Conservation (phyloP, 108 stramenopile genomes). For the Cyclotella distinguenda region DNA sequence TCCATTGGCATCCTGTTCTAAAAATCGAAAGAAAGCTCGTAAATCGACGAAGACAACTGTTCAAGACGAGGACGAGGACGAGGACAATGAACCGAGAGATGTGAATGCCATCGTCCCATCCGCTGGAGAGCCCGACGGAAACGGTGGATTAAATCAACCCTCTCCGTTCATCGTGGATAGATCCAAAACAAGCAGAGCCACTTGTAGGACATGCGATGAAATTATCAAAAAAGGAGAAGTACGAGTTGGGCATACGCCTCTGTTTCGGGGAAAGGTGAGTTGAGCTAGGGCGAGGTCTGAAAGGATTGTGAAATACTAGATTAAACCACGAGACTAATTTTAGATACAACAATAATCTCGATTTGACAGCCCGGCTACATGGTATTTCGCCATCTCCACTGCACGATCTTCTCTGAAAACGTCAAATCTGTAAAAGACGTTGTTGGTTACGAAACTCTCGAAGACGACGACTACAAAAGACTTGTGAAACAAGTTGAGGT, state of each 20-base stretch:
- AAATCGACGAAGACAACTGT: background rate
- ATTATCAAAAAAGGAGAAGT: slow-evolving; percentile 60
- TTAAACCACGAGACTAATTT: background rate
- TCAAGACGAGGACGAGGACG: background rate
- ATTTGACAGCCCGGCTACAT: slow-evolving; percentile 63
- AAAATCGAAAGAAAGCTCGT: background rate
- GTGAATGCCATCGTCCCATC: slow-evolving; percentile 2
- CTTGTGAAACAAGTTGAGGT: slow-evolving; percentile 57
- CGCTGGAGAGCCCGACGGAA: slow-evolving; percentile 43
- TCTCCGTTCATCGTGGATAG: slow-evolving; percentile 65
- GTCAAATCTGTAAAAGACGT: slow-evolving; percentile 52
- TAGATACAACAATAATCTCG: background rate
- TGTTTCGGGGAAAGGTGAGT: slow-evolving; percentile 82
- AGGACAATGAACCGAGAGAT: too few species aligned
- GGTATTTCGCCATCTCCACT: slow-evolving; percentile 75
- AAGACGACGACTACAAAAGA: slow-evolving; percentile 49
- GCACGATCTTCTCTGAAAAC: slow-evolving; percentile 66
- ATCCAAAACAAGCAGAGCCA: slow-evolving; percentile 68
- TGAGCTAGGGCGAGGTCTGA: background rate
- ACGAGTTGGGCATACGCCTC: slow-evolving; percentile 69
- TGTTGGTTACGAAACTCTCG: slow-evolving; percentile 55
- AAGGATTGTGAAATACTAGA: background rate
- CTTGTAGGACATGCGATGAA: slow-evolving; percentile 77
- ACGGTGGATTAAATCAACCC: slow-evolving; percentile 42
- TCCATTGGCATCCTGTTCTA: slow-evolving; percentile 11